Percentiles rank a stretch among this genome's conserved stretches.
These are phyloP conservation scores for Suillus subaureus DNA, from an alignment of 768 basidiomycete genomes.

Conservation along the genomic window DNA sequence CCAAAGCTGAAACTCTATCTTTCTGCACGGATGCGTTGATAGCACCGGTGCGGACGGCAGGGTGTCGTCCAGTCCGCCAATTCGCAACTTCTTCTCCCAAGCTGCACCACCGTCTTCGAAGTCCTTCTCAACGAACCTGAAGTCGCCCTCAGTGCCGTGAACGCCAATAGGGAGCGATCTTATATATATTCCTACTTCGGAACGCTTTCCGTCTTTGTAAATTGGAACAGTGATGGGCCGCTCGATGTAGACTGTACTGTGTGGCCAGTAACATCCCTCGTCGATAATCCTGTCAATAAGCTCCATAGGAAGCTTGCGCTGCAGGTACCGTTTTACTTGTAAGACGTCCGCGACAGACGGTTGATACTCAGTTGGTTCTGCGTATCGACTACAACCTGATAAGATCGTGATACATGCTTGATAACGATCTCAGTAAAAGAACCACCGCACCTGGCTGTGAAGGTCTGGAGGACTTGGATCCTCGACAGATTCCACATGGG, in stretches of 20 bases:
- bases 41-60: not conserved
- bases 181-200: conserved; percentile 2
- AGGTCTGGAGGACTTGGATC: no score
- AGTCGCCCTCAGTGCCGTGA: conserved; percentile 6
- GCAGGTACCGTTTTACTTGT: not conserved
- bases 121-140: not conserved
- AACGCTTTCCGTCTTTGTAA: not conserved
- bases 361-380: not conserved
- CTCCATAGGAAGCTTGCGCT: conserved; percentile 1
- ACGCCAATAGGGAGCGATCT: conserved; percentile 10
- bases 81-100: not conserved
- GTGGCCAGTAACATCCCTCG: conserved; percentile 7
- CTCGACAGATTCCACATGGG: not conserved
- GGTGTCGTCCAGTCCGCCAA: not conserved
- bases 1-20: conserved; percentile 13
- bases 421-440: not conserved
- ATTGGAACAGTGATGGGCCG: not conserved
- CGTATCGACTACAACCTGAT: not conserved
- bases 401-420: not conserved
- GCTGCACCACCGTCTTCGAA: conserved; percentile 3
- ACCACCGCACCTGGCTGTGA: not conserved
- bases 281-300: conserved; percentile 12
- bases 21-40: conserved; percentile 4
- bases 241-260: conserved; percentile 10
- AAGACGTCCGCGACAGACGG: conserved; percentile 6